Base-by-base conservation (phyloP, 2,329 filamentous ascomycete genomes). In the Xylariaceae sp. region DNA sequence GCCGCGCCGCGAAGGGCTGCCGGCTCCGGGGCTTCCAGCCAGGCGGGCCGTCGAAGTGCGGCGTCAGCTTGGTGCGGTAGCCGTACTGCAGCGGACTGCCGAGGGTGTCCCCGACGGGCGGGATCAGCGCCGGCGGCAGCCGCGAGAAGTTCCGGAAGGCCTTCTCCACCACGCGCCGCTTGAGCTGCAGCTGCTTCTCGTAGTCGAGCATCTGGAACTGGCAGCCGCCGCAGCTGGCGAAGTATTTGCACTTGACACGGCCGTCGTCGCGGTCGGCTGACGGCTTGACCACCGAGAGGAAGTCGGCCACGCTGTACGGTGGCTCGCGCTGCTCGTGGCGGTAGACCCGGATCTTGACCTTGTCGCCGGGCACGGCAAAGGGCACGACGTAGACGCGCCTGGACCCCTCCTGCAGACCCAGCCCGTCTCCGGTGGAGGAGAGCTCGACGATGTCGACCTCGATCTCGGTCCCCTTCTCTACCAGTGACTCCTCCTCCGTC, bases 201-300 rank as follows among this genome's bases (percentile, higher is more conserved):
- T 96, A 96, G 35, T 86, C 77, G 43, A 98, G 75, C 86, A 96
- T 95, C 65, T 98, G 92, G 59, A 96, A 89, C 61, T 98, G 92
- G 56, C 92, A 98, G 19, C 92, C 92, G 8, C 83, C 85, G 60
- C 92, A 98, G 35, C 70, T 73, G 25, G 77, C 67, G 54, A 98
- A 98, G 67, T 98, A 96, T 49, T 76, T 72, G 65, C 92, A 98
- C 36, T 71, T 71, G 47, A 94, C 72, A 15, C 84, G 76, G 23
- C 71, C 69, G 50, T 92, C 83, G 50, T 94, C 81, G 49, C 92
- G 81, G 35, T 81, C 67, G 1, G 78, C 71, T 0, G 85, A 88
- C 0, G 89, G 79, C 37, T 73, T 75, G 22, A 80, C 64, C 26
- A 96, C 74, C 39, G 80, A 80, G 52, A 96, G 53, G 50, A 94